Percentiles rank a stretch among this genome's conserved stretches.
phyloP scores from a whole-genome alignment of 2,329 filamentous ascomycete genomes.

The Aspergillus vadensis region DNA sequence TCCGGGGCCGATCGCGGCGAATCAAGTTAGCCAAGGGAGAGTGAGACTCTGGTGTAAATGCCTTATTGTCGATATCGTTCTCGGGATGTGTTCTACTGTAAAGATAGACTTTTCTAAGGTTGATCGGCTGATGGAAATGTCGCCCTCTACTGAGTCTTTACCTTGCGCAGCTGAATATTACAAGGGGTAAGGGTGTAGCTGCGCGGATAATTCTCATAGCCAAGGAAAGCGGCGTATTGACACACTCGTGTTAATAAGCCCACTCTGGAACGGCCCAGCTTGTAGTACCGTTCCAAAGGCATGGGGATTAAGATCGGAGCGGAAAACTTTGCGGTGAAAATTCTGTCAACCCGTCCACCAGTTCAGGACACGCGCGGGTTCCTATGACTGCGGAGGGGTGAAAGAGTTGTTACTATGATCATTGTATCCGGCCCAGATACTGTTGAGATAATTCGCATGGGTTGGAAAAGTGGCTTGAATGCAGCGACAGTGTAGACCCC shows the following conservation, averaged over 20 bases:
- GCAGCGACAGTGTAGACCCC: too few relatives aligned
- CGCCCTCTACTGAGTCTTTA: too few relatives aligned
- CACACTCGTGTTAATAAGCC: neutral
- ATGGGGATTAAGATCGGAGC: neutral
- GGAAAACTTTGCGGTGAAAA: neutral
- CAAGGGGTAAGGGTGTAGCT: neutral
- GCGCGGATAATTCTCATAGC: neutral
- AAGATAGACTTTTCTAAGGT: neutral
- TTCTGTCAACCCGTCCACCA: neutral
- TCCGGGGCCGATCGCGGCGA: constrained; percentile 1
- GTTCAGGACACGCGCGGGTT: neutral
- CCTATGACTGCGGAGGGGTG: too few relatives aligned
- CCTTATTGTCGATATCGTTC: too few relatives aligned
- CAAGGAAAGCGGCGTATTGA: neutral
- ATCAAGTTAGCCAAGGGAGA: neutral
- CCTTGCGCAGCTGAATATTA: too few relatives aligned
- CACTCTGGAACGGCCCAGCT: neutral
- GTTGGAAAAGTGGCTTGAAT: too few relatives aligned
- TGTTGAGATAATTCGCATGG: too few relatives aligned
- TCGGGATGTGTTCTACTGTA: neutral
- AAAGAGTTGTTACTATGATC: too few relatives aligned
- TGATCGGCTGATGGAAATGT: neutral
- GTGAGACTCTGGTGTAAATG: neutral
- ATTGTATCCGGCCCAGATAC: too few relatives aligned
- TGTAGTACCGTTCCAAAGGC: neutral